Conservation (phyloP, 495 filamentous ascomycete genomes). For the Trichoderma reesei region DNA sequence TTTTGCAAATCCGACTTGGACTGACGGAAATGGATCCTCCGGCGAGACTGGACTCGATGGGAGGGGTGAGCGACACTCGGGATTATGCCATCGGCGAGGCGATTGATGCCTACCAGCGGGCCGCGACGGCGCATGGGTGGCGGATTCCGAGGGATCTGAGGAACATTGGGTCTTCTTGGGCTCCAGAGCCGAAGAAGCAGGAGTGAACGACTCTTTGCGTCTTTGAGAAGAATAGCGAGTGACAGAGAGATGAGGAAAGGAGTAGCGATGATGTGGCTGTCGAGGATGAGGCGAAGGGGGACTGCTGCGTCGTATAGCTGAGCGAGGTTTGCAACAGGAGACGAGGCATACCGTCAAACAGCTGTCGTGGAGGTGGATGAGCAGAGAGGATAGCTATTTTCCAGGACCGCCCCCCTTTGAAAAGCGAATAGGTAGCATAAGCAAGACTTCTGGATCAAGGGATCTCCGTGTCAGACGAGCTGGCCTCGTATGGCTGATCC, state of each 20-base stretch:
- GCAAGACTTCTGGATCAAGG: no score
- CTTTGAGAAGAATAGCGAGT: neutral
- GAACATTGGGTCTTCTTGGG: neutral
- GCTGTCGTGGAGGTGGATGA: no score
- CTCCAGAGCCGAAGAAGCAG: neutral
- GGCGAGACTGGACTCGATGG: conserved; percentile 44
- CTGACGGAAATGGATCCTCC: conserved; percentile 63
- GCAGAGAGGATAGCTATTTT: no score
- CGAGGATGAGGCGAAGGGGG: no score
- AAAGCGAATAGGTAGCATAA: no score
- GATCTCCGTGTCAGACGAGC: no score
- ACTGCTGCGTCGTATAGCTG: no score
- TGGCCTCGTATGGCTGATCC: no score
- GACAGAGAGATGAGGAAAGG: neutral
- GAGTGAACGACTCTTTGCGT: neutral
- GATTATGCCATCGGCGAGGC: conserved; percentile 67
- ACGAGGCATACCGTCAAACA: no score
- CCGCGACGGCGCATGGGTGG: conserved; percentile 61
- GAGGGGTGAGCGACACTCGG: neutral
- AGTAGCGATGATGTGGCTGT: no score
- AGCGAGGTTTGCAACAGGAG: no score
- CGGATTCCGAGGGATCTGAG: conserved; percentile 36
- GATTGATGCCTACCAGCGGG: conserved; percentile 59
- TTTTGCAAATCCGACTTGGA: conserved; percentile 75
- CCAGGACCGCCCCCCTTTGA: no score